Base-by-base conservation (phyloP, 768 basidiomycete species). In the Guyanaporus albipodus region DNA sequence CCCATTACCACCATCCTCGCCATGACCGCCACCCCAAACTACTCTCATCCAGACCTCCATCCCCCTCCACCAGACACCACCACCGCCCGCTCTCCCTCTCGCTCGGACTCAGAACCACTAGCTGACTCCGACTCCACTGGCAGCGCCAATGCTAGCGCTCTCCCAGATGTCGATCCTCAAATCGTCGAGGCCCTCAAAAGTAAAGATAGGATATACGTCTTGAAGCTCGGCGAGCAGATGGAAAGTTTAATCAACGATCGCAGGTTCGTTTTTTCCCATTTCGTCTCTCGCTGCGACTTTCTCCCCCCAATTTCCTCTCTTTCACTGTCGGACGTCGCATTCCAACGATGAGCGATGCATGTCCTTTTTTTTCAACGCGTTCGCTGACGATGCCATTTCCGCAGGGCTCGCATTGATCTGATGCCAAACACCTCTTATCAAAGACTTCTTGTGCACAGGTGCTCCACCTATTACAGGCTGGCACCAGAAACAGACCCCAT, bases 141-240 rank as follows among this genome's bases (percentile, higher is more conserved):
- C 12, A 56, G 53, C 46, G 29, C 49, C 26, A 66, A 62, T 27
- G 29, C 42, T 38, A 54, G 63, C 46, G 36, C 50, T 34, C 51
- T 59, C 47, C 21, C 48, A 17, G 87, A 87, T 50, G 78, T 82
- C 53, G 89, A 91, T 72, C 75, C 79, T 9, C 83, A 85, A 66
- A 89, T 92, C 57, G 59, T 91, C 58, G 89, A 92, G 64, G 90
- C 91, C 18, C 84, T 92, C 53, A 80, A 75, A 67, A 84, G 83
- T 75, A 92, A 92, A 71, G 90, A 92, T 67, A 77, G 90, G 61
- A 75, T 92, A 52, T 92, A 83, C 66, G 88, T 92, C 38, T 71
- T 92, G 58, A 91, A 87, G 73, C 77, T 92, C n/a, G 90, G 87
- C 48, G 91, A 92, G 70, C 74, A 72, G 54, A 87, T 92, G 79